These are phyloP conservation scores for Pseudocercospora fuligena DNA, from an alignment of 2,329 filamentous ascomycete species.

Conservation along the genomic window DNA sequence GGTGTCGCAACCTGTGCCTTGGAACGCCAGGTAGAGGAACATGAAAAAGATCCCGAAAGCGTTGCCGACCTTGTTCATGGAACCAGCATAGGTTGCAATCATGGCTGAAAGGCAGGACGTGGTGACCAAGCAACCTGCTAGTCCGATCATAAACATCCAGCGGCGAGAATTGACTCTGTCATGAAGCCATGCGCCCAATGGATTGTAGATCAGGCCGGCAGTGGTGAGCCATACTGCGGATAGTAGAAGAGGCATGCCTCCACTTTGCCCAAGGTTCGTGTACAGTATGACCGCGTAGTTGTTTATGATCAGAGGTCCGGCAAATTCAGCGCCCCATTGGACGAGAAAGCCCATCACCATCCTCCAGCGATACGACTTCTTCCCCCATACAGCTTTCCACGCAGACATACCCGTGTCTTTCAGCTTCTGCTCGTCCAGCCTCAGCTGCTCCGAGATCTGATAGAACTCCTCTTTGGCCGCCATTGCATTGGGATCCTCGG, in stretches of 20 bases:
- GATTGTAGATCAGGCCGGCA: conserved; percentile 18
- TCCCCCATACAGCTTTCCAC: not conserved
- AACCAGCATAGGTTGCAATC: conserved; percentile 19
- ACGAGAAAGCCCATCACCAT: conserved; percentile 7
- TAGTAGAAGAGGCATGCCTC: conserved; percentile 12
- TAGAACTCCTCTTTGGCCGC: conserved; percentile 12
- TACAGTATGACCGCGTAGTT: conserved; percentile 12
- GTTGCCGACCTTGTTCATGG: conserved; percentile 17
- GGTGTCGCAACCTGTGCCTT: conserved; percentile 12
- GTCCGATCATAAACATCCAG: conserved; percentile 15
- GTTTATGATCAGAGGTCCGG: conserved; percentile 7
- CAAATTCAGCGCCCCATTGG: not conserved
- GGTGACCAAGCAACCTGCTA: conserved; percentile 16
- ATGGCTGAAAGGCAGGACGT: conserved; percentile 19
- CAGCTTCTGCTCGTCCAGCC: conserved; percentile 8
- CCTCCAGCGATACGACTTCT: not conserved
- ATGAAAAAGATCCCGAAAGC: conserved; percentile 20
- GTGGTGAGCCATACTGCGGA: conserved; percentile 11
- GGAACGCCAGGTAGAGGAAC: conserved; percentile 15
- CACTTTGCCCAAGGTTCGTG: conserved; percentile 4
- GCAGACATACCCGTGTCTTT: conserved; percentile 7
- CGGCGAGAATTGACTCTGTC: not conserved
- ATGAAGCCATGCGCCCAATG: conserved; percentile 5
- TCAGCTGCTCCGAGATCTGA: conserved; percentile 15
- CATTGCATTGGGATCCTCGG: conserved; percentile 8